Base-by-base conservation (phyloP, 2,329 filamentous ascomycete genomes). In the Aspergillus ochraceoroseus region DNA sequence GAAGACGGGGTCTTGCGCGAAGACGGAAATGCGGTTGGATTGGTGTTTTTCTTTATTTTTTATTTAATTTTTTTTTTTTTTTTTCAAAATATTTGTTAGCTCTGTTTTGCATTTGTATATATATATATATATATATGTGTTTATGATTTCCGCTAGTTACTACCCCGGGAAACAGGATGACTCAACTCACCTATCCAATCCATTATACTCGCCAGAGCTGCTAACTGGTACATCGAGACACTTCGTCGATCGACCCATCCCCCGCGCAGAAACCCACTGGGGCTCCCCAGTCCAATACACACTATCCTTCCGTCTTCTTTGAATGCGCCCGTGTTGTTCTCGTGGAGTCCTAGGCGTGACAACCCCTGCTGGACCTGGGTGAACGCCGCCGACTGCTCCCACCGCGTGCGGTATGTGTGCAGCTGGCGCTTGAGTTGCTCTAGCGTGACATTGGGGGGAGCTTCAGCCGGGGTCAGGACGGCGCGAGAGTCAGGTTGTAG, bases 1-100 rank as follows among this genome's bases (percentile, higher is more conserved):
- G 53, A 72, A 75, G n/a, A 77, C 75, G 0, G 82, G 71, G 14
- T 68, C 64, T 43, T 67, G 55, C 18, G 82, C 71, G 48, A 80
- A 82, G 0, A 62, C 57, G 23, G n/a, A n/a, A n/a, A n/a, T 61
- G 67, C 52, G 46, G 38, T 20, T 23, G 27, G 8, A 9, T 4
- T 31, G 18, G 27, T 29, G 12, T 9, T 17, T 8, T 20, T 13
- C 23, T 32, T 11, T n/a, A 11, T 22, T n/a, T 11, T 6, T 2
- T 17, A n/a, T n/a, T n/a, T n/a, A n/a, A n/a, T n/a, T n/a, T n/a
- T n/a, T n/a, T n/a, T n/a, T n/a, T n/a, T n/a, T n/a, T n/a, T n/a
- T n/a, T n/a, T n/a, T n/a, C n/a, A n/a, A n/a, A n/a, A n/a, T n/a
- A n/a, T 9, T 7, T 7, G 14, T 51, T 29, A 41, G 38, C 17